Base-by-base conservation (phyloP, 2,329 filamentous ascomycete species). In the Cercospora brassicicola region DNA sequence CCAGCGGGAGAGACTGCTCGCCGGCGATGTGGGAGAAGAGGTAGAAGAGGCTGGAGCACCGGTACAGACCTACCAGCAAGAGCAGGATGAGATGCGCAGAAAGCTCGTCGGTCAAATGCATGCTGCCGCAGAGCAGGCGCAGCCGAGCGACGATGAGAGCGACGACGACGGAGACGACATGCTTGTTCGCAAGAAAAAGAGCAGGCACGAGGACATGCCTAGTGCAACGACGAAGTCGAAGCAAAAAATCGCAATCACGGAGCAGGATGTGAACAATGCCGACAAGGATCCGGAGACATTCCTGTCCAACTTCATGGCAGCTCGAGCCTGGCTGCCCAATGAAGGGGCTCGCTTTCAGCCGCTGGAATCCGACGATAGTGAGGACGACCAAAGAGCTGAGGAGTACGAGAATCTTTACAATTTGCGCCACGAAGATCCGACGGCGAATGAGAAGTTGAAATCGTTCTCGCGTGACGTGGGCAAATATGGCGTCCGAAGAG, bases 371-470 rank as follows among this genome's bases (percentile, higher is more conserved):
- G 95, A 99, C 73, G 93, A 97, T 62, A 92, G 88, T n/a, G 87
- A 89, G 6, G 87, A 92, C 53, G 88, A 91, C 31, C 85, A 87
- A 30, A 86, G 88, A 56, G 94, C 94, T 28, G 94, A 98, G 55
- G 88, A 90, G 69, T 96, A 94, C 76, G 95, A 99, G 81, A 87
- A 91, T 72, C 94, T 94, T 4, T 99, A 97, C 82, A 99, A 99
- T 81, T 82, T 97, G 81, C 91, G 95, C 36, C 99, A 99, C 76
- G 95, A 99, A 78, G 92, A 98, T 75, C 93, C 95, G 0, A 93
- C 92, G 77, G 89, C 92, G 74, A 97, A 97, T 77, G 93, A 97
- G 80, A 89, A 91, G 60, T 84, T 99, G 33, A 89, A 91, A 76
- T 93, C 94, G 5, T 96, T 97, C 81, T 91, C 94, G 65, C 90